A percentile compares a stretch with the other conserved stretches of the same genome.
Evolutionary conservation across 1,139 yeast genomes (phyloP).

Genomic region (Groenewaldozyma sp.): DNA sequence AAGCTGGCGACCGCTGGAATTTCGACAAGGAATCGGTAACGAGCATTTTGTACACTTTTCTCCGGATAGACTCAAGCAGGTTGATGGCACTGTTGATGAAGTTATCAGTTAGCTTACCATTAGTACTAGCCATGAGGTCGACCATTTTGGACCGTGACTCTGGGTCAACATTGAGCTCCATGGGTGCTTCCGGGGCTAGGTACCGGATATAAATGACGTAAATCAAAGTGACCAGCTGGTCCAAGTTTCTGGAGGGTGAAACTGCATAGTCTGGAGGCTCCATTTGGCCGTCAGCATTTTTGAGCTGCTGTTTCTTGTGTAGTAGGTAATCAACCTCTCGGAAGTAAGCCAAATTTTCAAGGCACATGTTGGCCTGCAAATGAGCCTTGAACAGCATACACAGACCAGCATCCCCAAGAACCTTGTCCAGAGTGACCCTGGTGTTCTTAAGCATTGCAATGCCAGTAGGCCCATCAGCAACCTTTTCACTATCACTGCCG

Average conservation of each 20-base stretch:
- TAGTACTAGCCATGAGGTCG: slow-evolving; percentile 8
- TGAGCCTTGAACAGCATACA: slow-evolving; percentile 58
- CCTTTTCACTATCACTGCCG: not conserved
- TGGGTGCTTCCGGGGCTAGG: slow-evolving; percentile 62
- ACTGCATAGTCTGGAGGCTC: slow-evolving; percentile 3
- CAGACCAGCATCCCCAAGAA: slow-evolving; percentile 72
- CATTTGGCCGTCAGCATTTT: slow-evolving; percentile 27
- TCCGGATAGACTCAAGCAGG: slow-evolving; percentile 36
- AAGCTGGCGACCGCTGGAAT: slow-evolving; percentile 29
- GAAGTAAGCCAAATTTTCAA: slow-evolving; percentile 69
- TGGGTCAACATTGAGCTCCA: slow-evolving; percentile 62
- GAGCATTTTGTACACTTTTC: slow-evolving; percentile 52
- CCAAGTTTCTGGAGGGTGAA: slow-evolving; percentile 5
- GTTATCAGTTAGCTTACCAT: slow-evolving; percentile 5
- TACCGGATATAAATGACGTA: slow-evolving; percentile 60
- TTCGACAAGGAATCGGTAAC: slow-evolving; percentile 68
- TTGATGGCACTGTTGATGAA: slow-evolving; percentile 31
- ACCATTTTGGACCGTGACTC: slow-evolving; percentile 43
- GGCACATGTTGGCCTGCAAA: slow-evolving; percentile 54
- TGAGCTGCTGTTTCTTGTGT: slow-evolving; percentile 31
- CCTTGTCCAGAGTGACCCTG: slow-evolving; percentile 33
- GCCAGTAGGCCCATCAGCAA: too few relatives aligned
- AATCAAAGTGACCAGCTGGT: slow-evolving; percentile 34
- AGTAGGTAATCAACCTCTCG: slow-evolving; percentile 43
- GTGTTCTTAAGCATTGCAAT: not conserved